These are phyloP conservation scores for Dryas integrifolia DNA, from an alignment of 331 rosid genomes.

Conservation along the genomic window DNA sequence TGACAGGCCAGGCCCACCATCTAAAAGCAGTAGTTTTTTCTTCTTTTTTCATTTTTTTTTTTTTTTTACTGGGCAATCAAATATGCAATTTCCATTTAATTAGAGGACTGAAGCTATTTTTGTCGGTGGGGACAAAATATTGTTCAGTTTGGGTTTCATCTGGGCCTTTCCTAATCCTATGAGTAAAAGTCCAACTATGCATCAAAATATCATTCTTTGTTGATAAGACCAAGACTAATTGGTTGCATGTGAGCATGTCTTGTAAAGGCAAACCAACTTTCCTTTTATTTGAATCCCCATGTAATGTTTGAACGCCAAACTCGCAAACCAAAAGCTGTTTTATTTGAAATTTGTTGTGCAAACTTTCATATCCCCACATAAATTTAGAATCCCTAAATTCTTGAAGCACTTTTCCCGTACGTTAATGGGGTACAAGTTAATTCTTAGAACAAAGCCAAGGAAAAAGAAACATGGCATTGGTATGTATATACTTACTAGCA, in stretches of 20 bases:
- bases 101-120: no score
- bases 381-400: conserved; percentile 11
- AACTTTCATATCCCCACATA: neutral
- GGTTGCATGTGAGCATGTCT: conserved; percentile 19
- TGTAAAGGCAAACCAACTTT: conserved; percentile 12
- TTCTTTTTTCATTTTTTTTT: no score
- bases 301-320: conserved; percentile 4
- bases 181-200: neutral
- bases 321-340: neutral
- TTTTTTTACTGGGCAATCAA: no score
- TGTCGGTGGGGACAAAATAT: neutral
- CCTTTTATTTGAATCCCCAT: neutral
- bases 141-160: neutral
- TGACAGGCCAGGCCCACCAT: neutral
- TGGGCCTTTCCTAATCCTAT: neutral
- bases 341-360: neutral
- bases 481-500: no score
- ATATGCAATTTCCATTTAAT: no score
- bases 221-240: no score
- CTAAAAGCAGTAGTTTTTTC: no score
- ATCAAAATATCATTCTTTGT: neutral
- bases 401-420: neutral
- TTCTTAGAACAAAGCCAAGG: neutral
- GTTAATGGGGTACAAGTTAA: neutral
- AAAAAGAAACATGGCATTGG: neutral